phyloP scores from a whole-genome alignment of 345 rosid genomes.

The Aquilaria yunnanensis region DNA sequence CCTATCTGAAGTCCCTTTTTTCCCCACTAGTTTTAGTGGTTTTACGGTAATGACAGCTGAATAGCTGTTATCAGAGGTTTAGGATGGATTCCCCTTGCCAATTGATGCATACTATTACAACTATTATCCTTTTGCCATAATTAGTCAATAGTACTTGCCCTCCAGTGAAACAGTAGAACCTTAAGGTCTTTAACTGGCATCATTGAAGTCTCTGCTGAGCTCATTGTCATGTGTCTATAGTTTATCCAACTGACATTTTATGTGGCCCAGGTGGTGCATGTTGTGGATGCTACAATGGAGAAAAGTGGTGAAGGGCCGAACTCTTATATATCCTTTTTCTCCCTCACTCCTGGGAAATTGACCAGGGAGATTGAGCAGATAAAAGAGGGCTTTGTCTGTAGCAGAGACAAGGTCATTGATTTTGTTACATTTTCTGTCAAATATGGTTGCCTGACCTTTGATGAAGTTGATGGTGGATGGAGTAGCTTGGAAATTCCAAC shows the following conservation, averaged over 20 bases:
- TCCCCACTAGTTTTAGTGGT: too few species aligned
- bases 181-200: too few species aligned
- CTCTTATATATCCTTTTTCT: conserved; percentile 61
- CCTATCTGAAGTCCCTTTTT: too few species aligned
- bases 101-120: too few species aligned
- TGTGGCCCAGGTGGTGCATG: conserved; percentile 71
- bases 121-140: too few species aligned
- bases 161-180: too few species aligned
- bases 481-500: conserved; percentile 53
- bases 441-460: conserved; percentile 66
- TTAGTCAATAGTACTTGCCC: too few species aligned
- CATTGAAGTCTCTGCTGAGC: too few species aligned
- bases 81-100: too few species aligned
- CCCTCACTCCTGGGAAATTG: conserved; percentile 85
- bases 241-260: conserved; percentile 7
- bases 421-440: conserved; percentile 62
- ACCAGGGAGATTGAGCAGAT: conserved; percentile 59
- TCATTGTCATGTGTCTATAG: background rate
- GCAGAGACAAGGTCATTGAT: conserved; percentile 67
- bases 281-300: conserved; percentile 60
- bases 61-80: too few species aligned
- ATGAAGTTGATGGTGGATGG: conserved; percentile 65
- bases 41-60: too few species aligned
- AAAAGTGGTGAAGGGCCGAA: conserved; percentile 35
- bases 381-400: conserved; percentile 66